phyloP scores from a whole-genome alignment of 1,284 basidiomycete genomes.

The Peniophora sp. region DNA sequence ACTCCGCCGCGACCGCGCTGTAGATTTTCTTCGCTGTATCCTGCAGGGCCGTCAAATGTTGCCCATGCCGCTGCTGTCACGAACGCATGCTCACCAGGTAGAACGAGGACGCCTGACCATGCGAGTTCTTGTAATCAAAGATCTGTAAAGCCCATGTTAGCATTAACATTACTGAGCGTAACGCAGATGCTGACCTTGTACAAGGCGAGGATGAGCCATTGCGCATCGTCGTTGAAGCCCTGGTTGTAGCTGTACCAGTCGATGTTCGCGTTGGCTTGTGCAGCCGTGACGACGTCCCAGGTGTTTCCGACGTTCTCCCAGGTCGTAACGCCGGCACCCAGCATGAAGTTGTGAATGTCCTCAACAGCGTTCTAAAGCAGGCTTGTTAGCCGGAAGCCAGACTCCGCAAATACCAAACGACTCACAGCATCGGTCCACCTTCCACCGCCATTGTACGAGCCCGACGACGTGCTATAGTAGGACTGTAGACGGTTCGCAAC shows the following conservation, averaged over 20 bases:
- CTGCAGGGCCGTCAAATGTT: conserved; percentile 10
- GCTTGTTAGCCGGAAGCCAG: too few species aligned
- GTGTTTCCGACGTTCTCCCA: conserved; percentile 31
- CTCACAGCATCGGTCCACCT: conserved; percentile 46
- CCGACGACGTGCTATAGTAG: conserved; percentile 28
- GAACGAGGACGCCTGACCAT: conserved; percentile 23
- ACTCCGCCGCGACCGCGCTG: conserved; percentile 37
- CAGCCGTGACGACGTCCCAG: conserved; percentile 35
- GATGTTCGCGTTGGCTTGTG: conserved; percentile 22
- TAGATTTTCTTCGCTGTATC: conserved; percentile 38
- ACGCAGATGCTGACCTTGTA: conserved; percentile 26
- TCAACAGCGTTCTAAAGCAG: conserved; percentile 42
- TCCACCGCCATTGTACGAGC: conserved; percentile 34
- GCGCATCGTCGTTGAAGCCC: conserved; percentile 42
- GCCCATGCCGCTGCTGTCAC: neutral
- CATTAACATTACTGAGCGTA: neutral
- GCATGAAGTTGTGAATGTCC: conserved; percentile 48
- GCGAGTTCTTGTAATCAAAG: conserved; percentile 37
- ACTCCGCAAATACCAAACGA: conserved; percentile 2
- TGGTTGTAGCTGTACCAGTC: conserved; percentile 33
- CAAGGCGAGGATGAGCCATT: conserved; percentile 46
- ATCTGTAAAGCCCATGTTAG: conserved; percentile 24
- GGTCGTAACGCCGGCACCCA: conserved; percentile 28
- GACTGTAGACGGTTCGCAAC: conserved; percentile 34
- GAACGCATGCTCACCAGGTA: conserved; percentile 26